Evolutionary conservation across 176 grass and related monocot species (phyloP), one percentile per base, ranked within the genome.

Genomic region (Aegilops longissima): DNA sequence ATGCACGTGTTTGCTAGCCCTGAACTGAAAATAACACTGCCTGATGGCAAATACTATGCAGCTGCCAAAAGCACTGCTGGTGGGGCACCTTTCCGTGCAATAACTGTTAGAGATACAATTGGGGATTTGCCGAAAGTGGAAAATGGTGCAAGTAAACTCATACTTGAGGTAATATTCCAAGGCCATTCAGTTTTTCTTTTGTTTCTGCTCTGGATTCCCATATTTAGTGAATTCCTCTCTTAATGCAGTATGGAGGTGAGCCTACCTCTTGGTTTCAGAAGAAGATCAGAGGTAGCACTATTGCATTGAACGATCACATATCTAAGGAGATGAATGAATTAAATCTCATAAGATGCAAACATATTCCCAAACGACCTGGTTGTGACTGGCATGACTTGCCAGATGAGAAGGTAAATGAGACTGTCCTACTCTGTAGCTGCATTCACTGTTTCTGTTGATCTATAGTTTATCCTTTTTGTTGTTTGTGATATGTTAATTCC

Each of bases 241-340:
- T 81, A 11, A 86, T 95, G 83, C 80, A 97, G 97, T 95, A 99
- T 51, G 94, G 87, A 64, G 90, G 87, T 17, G 87, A 97, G 31
- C 97, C 94, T 27, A 49, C 90, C 12, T 97, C 94, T 59, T 97
- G 94, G 94, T 99, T 95, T 84, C 97, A 99, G 84, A 97, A 99
- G 80, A 92, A 93, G 88, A 97, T 97, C 34, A 90, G 94, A 93
- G 92, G 94, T 21, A 93, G 73, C 62, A 96, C 61, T 69, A 78
- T 83, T 13, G 33, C 62, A 20, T 74, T 99, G 90, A 99, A 87
- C 85, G 94, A 99, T 64, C 97, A 99, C 82, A 96, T 99, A 88
- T 94, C 97, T 18, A 99, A 99, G 88, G 97, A 99, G 78, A 99
- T 96, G 97, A 99, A 96, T 73, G 97, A 99, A 86, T 77, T 99